phyloP scores from a whole-genome alignment of 2,329 filamentous ascomycete species.

The Microascus cirrosus region DNA sequence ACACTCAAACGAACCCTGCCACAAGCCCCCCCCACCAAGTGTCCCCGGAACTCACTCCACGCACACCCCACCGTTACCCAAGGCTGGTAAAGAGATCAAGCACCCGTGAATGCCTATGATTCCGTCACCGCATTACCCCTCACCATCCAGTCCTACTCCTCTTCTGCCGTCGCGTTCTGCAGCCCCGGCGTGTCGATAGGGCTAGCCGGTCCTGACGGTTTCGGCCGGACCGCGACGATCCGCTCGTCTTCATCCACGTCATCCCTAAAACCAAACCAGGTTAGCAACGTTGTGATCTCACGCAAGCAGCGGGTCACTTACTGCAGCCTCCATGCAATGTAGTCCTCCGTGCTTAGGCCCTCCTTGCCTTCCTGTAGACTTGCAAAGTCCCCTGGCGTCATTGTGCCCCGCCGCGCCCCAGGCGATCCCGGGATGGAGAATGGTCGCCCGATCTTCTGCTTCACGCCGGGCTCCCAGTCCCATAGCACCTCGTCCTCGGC shows the following conservation, averaged over 20 bases:
- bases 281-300: not conserved
- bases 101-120: not conserved
- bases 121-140: slow-evolving; percentile 2
- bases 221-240: slow-evolving; percentile 44
- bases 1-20: not conserved
- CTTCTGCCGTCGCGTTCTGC: not conserved
- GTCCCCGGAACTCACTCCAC: not conserved
- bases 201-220: slow-evolving; percentile 19
- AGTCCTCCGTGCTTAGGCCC: slow-evolving; percentile 89
- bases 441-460: slow-evolving; percentile 90
- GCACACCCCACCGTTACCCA: not conserved
- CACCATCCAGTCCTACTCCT: not conserved
- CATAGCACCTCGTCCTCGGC: slow-evolving; percentile 70
- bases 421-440: slow-evolving; percentile 92
- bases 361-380: slow-evolving; percentile 91
- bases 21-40: no score
- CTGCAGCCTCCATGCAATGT: slow-evolving; percentile 96
- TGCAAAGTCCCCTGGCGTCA: slow-evolving; percentile 97
- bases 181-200: slow-evolving; percentile 6
- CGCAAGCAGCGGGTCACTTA: slow-evolving; percentile 44
- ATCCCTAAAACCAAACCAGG: slow-evolving; percentile 44
- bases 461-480: slow-evolving; percentile 83
- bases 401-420: slow-evolving; percentile 85
- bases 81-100: not conserved
- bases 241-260: slow-evolving; percentile 65